A percentile compares a stretch with the other conserved stretches of the same genome.
phyloP scores from a whole-genome alignment of 1,284 basidiomycete genomes.

The Sporisorium iseilematis-ciliati region DNA sequence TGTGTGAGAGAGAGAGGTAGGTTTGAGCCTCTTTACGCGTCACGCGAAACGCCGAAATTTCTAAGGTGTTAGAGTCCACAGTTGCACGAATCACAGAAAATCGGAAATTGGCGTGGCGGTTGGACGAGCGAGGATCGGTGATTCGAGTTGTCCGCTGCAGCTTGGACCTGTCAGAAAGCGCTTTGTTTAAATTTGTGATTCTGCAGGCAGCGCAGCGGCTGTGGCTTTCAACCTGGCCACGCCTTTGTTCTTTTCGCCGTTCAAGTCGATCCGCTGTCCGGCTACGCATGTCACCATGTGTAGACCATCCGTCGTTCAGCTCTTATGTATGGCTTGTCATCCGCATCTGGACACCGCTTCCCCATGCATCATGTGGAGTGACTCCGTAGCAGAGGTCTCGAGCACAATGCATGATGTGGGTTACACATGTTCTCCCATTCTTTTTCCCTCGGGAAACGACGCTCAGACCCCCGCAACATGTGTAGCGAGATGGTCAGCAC shows the following conservation, averaged over 20 bases:
- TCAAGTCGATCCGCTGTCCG: background rate
- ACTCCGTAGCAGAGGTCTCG: background rate
- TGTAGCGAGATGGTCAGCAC: background rate
- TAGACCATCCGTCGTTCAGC: background rate
- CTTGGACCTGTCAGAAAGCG: slow-evolving; percentile 5
- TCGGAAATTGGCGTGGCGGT: background rate
- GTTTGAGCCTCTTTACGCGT: slow-evolving; percentile 23
- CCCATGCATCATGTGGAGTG: background rate
- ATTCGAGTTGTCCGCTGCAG: background rate
- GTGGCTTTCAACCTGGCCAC: background rate
- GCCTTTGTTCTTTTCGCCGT: background rate
- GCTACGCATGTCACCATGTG: slow-evolving; percentile 3
- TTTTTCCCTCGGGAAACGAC: background rate
- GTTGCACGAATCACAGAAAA: background rate
- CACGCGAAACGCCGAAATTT: slow-evolving; percentile 11
- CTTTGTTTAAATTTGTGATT: background rate
- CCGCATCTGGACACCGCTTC: background rate
- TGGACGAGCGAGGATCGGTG: too few relatives aligned
- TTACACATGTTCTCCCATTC: background rate
- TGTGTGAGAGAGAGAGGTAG: background rate
- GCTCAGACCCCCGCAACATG: background rate
- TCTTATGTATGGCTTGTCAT: background rate
- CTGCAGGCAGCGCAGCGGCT: background rate
- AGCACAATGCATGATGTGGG: background rate
- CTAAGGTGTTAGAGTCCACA: background rate